These are phyloP conservation scores for Lactarius hatsudake DNA, from an alignment of 768 basidiomycete genomes.

Conservation along the genomic window DNA sequence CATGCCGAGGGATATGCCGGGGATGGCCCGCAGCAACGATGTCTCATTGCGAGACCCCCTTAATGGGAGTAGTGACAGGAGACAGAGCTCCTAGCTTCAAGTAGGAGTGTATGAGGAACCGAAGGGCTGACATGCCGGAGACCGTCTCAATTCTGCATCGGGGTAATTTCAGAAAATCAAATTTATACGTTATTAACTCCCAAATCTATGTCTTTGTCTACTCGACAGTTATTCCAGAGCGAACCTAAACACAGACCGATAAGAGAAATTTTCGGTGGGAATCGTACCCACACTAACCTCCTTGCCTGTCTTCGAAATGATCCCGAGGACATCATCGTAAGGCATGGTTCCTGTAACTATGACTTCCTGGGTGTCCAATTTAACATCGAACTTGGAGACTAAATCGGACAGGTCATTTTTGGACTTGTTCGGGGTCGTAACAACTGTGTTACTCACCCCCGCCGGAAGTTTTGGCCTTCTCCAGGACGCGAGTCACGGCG, in stretches of 20 bases:
- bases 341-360: constrained; percentile 56
- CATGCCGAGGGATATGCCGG: background rate
- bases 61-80: background rate
- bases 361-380: constrained; percentile 70
- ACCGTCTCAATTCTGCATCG: background rate
- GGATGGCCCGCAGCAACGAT: background rate
- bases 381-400: constrained; percentile 58
- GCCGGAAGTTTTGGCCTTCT: constrained; percentile 39
- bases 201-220: constrained; percentile 9
- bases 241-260: constrained; percentile 11
- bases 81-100: background rate
- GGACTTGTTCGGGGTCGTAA: background rate
- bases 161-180: constrained; percentile 11
- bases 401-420: constrained; percentile 29
- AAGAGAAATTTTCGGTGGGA: background rate
- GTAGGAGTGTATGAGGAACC: no score
- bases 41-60: background rate
- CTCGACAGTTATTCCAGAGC: constrained; percentile 14
- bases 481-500: constrained; percentile 71
- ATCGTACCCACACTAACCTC: constrained; percentile 49
- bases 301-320: constrained; percentile 91
- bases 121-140: background rate
- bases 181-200: background rate
- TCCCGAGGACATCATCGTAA: constrained; percentile 65
- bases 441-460: constrained; percentile 3